phyloP scores from a whole-genome alignment of 78 protist genomes.

The Dictyostelium capitatum region DNA sequence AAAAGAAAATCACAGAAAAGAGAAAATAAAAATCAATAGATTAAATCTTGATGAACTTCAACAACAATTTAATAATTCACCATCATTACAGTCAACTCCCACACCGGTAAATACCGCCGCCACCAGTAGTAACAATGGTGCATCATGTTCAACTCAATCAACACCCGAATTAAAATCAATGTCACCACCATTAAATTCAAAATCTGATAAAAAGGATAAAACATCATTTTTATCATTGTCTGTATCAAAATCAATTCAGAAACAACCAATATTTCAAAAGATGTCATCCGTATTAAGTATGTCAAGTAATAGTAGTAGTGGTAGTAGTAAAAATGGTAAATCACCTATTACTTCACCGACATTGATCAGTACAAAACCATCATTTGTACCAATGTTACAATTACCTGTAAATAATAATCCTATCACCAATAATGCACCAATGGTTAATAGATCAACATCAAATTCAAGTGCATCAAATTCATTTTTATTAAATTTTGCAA shows the following conservation, averaged over 20 bases:
- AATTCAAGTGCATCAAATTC: background rate
- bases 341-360: constrained; percentile 3
- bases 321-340: background rate
- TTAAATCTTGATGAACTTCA: constrained; percentile 4
- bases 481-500: background rate
- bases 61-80: background rate
- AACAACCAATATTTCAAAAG: constrained; percentile 42
- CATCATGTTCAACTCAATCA: constrained; percentile 4
- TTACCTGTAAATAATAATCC: background rate
- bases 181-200: constrained; percentile 1
- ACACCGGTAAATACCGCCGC: too few species aligned
- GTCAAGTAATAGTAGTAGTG: background rate
- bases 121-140: background rate
- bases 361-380: background rate
- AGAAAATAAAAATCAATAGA: constrained; percentile 2
- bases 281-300: background rate
- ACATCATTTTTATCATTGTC: constrained; percentile 9
- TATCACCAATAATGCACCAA: background rate
- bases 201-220: background rate
- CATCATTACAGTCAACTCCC: background rate
- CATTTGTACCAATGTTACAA: constrained; percentile 1
- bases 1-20: constrained; percentile 14
- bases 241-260: constrained; percentile 12
- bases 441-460: background rate
- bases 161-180: constrained; percentile 1